phyloP scores from a whole-genome alignment of 2,329 filamentous ascomycete genomes.

The Microdochium nivale region DNA sequence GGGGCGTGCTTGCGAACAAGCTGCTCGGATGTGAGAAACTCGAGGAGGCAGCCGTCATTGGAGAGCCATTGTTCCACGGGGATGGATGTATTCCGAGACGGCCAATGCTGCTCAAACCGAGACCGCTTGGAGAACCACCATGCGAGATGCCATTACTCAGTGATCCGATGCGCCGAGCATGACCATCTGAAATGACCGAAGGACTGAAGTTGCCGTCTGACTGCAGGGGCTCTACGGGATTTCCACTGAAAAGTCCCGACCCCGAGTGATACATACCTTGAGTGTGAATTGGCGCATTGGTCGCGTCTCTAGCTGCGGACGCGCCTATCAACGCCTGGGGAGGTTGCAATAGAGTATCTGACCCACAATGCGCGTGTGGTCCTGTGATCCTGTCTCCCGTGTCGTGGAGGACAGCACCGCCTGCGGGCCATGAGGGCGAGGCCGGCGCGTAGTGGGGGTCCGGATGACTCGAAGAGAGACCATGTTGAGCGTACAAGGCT shows the following conservation, averaged over 20 bases:
- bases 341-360: background rate
- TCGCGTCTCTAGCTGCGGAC: background rate
- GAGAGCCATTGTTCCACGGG: conserved; percentile 9
- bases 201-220: too few species aligned
- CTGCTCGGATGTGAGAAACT: conserved; percentile 42
- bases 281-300: background rate
- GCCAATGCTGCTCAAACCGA: background rate
- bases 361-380: background rate
- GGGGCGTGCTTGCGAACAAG: conserved; percentile 38
- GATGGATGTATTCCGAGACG: conserved; percentile 8
- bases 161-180: background rate
- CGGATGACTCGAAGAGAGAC: conserved; percentile 1
- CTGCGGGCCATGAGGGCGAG: background rate
- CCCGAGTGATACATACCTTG: too few species aligned
- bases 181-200: background rate
- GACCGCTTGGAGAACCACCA: background rate
- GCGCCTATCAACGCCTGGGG: too few species aligned
- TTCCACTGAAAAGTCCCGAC: too few species aligned
- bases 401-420: background rate
- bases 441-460: background rate
- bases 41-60: conserved; percentile 16
- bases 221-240: too few species aligned
- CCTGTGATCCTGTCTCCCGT: background rate
- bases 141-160: background rate
- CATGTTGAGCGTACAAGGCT: conserved; percentile 16